Conservation (phyloP, 1,139 yeast genomes). For the Nakaseomyces uthaithaninus region DNA sequence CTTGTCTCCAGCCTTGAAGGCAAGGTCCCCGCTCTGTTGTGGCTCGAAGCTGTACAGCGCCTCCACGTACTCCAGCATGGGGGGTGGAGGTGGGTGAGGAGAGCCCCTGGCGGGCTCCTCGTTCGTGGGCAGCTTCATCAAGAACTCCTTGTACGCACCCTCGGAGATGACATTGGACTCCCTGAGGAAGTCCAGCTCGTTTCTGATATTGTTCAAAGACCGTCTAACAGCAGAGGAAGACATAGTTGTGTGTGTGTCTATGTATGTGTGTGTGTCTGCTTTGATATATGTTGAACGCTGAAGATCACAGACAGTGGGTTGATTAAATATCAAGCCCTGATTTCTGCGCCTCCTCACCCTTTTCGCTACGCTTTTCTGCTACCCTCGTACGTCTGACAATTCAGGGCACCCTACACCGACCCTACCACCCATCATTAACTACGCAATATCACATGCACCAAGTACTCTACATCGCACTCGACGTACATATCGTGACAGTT, state of each 20-base stretch:
- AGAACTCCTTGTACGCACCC: slow-evolving; percentile 46
- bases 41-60: slow-evolving; percentile 66
- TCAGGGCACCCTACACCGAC: too few relatives aligned
- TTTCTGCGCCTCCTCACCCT: too few relatives aligned
- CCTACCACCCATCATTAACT: too few relatives aligned
- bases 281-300: too few relatives aligned
- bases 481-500: too few relatives aligned
- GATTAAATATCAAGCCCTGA: too few relatives aligned
- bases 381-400: too few relatives aligned
- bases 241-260: slow-evolving; percentile 16
- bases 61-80: slow-evolving; percentile 39
- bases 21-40: slow-evolving; percentile 67
- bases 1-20: slow-evolving; percentile 56
- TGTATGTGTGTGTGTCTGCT: not conserved
- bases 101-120: slow-evolving; percentile 37
- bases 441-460: too few relatives aligned
- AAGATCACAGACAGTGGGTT: too few relatives aligned
- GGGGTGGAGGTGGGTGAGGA: slow-evolving; percentile 9
- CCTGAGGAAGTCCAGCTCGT: slow-evolving; percentile 69
- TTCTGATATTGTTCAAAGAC: slow-evolving; percentile 59
- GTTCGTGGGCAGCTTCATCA: slow-evolving; percentile 48
- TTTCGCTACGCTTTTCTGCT: too few relatives aligned
- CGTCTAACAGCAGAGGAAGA: slow-evolving; percentile 63
- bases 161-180: slow-evolving; percentile 71
- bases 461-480: too few relatives aligned